These are phyloP conservation scores for Fusarium sacchari DNA, from an alignment of 2,329 filamentous ascomycete genomes.

Conservation along the genomic window DNA sequence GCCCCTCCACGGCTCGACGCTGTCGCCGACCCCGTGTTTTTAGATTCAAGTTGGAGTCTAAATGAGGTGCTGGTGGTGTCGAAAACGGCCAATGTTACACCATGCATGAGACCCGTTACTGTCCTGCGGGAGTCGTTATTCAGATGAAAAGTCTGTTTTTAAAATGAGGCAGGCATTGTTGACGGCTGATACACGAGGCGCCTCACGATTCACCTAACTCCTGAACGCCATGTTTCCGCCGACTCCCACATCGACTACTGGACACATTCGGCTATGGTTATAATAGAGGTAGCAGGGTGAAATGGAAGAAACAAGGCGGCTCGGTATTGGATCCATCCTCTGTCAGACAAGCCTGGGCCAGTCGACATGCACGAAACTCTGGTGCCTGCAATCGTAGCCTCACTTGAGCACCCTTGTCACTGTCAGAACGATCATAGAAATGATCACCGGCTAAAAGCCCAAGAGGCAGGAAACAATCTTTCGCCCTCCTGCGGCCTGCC, in stretches of 20 bases:
- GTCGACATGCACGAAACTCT: slow-evolving; percentile 29
- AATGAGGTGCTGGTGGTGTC: slow-evolving; percentile 9
- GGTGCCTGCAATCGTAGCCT: slow-evolving; percentile 21
- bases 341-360: slow-evolving; percentile 5
- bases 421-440: slow-evolving; percentile 22
- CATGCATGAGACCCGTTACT: neutral
- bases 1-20: slow-evolving; percentile 26
- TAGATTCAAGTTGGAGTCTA: slow-evolving; percentile 14
- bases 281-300: neutral
- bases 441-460: slow-evolving; percentile 26
- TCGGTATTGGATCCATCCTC: neutral
- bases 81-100: slow-evolving; percentile 25
- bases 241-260: slow-evolving; percentile 1
- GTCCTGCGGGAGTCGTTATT: slow-evolving; percentile 2
- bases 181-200: slow-evolving; percentile 35
- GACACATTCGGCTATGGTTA: slow-evolving; percentile 7
- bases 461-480: slow-evolving; percentile 9
- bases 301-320: slow-evolving; percentile 9
- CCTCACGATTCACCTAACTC: slow-evolving; percentile 14
- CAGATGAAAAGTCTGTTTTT: slow-evolving; percentile 9
- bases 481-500: slow-evolving; percentile 25
- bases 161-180: neutral
- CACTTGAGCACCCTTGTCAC: slow-evolving; percentile 1
- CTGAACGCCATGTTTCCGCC: slow-evolving; percentile 6
- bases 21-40: slow-evolving; percentile 36